Evolutionary conservation across 2,329 filamentous ascomycete genomes (phyloP).

Genomic region (Claviceps maximensis): DNA sequence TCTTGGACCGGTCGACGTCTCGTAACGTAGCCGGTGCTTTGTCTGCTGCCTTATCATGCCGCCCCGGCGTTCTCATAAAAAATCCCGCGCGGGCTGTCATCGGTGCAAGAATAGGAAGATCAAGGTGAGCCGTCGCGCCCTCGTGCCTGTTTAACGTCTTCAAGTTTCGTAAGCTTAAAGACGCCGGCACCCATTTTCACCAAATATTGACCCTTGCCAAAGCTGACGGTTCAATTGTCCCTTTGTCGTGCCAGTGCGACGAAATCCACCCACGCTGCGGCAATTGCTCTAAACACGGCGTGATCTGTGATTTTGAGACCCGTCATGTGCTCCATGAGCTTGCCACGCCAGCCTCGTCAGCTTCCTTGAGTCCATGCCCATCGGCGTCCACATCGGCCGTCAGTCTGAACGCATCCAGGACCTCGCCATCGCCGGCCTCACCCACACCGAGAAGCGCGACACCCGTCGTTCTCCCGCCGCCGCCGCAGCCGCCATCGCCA

Average conservation of each 20-base stretch:
- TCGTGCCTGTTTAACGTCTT: neutral
- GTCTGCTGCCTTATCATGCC: slow-evolving; percentile 37
- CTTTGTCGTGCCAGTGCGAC: slow-evolving; percentile 36
- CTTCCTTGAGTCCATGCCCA: slow-evolving; percentile 1
- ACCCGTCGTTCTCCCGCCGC: slow-evolving; percentile 10
- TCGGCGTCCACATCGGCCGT: slow-evolving; percentile 8
- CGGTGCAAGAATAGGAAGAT: slow-evolving; percentile 57
- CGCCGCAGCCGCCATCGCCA: slow-evolving; percentile 10
- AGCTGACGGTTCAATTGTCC: neutral
- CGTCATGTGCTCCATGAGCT: slow-evolving; percentile 33
- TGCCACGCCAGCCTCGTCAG: slow-evolving; percentile 20
- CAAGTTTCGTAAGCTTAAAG: too few species aligned
- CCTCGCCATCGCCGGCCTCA: slow-evolving; percentile 14
- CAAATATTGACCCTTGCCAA: neutral
- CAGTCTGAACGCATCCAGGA: neutral
- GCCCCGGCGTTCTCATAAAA: slow-evolving; percentile 55
- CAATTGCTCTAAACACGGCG: slow-evolving; percentile 55
- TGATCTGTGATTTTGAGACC: slow-evolving; percentile 51
- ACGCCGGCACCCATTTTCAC: neutral
- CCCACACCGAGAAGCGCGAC: slow-evolving; percentile 22
- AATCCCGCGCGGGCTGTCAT: slow-evolving; percentile 53
- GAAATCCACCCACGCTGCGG: slow-evolving; percentile 52
- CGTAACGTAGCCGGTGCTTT: slow-evolving; percentile 11
- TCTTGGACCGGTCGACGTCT: slow-evolving; percentile 11
- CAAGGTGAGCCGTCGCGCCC: slow-evolving; percentile 36